Evolutionary conservation across 1,284 basidiomycete genomes (phyloP).

Genomic region (Ganoderma sinense): DNA sequence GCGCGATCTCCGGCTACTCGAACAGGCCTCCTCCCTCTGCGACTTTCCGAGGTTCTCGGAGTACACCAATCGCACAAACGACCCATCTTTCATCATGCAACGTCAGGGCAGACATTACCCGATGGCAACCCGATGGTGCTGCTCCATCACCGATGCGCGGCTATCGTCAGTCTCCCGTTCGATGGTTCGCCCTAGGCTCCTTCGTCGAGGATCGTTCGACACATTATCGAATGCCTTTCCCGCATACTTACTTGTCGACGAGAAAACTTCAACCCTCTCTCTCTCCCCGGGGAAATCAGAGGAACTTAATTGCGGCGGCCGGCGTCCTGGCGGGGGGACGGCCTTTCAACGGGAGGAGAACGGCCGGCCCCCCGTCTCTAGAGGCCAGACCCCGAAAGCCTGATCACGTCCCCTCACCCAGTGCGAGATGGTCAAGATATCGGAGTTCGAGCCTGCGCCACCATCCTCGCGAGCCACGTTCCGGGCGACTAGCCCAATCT

Average conservation of each 20-base stretch:
- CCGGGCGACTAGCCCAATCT: neutral
- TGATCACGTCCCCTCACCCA: neutral
- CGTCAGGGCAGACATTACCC: conserved; percentile 5
- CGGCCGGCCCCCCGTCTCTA: neutral
- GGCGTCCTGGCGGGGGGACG: neutral
- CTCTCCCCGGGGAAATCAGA: neutral
- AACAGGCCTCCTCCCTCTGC: conserved; percentile 18
- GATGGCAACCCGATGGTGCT: neutral
- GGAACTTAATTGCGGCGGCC: neutral
- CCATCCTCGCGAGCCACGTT: neutral
- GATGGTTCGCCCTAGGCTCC: neutral
- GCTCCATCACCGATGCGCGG: neutral
- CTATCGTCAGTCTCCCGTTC: neutral
- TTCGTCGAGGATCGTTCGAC: neutral
- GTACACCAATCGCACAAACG: conserved; percentile 12
- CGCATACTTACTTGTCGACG: neutral
- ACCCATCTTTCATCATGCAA: conserved; percentile 27
- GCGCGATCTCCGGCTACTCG: conserved; percentile 20
- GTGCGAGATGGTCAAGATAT: neutral
- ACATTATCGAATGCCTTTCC: neutral
- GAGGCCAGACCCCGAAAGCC: neutral
- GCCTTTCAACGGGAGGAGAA: neutral
- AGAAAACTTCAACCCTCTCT: neutral
- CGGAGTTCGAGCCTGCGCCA: neutral
- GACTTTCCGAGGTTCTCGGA: conserved; percentile 22